Conservation (phyloP, 2,329 filamentous ascomycete species). For the Tolypocladium tropicale region DNA sequence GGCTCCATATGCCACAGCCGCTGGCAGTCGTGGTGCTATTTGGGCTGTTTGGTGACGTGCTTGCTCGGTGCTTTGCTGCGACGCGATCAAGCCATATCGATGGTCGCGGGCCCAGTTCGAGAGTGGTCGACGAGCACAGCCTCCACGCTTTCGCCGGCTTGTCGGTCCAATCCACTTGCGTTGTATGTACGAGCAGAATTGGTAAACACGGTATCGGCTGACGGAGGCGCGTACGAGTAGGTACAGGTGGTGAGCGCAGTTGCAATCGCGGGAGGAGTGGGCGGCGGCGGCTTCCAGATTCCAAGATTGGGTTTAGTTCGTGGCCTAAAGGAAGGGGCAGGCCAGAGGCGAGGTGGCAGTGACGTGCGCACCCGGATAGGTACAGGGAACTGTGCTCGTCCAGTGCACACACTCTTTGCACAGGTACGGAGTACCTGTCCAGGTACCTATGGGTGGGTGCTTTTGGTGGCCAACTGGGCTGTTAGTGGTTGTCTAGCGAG, state of each 20-base stretch:
- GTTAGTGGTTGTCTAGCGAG: too few relatives aligned
- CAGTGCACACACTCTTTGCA: too few relatives aligned
- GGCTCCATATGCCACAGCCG: slow-evolving; percentile 7
- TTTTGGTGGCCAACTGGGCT: too few relatives aligned
- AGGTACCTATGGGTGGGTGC: too few relatives aligned
- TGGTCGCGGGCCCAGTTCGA: not conserved
- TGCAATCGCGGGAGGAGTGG: not conserved
- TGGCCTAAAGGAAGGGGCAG: not conserved
- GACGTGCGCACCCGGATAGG: not conserved
- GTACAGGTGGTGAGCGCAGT: not conserved
- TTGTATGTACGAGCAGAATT: too few relatives aligned
- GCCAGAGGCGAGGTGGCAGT: not conserved
- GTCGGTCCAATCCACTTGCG: not conserved
- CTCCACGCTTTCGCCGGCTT: not conserved
- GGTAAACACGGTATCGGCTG: not conserved
- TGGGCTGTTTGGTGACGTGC: not conserved
- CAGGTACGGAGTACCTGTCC: too few relatives aligned
- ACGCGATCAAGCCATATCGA: not conserved
- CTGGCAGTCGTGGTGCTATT: not conserved
- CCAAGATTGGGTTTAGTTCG: not conserved
- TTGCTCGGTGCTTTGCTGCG: not conserved
- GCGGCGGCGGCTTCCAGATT: not conserved
- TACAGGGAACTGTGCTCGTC: not conserved
- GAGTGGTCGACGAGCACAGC: not conserved
- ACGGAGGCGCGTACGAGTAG: not conserved